These are phyloP conservation scores for Anastatica hierochuntica DNA, from an alignment of 345 rosid genomes.

Conservation along the genomic window DNA sequence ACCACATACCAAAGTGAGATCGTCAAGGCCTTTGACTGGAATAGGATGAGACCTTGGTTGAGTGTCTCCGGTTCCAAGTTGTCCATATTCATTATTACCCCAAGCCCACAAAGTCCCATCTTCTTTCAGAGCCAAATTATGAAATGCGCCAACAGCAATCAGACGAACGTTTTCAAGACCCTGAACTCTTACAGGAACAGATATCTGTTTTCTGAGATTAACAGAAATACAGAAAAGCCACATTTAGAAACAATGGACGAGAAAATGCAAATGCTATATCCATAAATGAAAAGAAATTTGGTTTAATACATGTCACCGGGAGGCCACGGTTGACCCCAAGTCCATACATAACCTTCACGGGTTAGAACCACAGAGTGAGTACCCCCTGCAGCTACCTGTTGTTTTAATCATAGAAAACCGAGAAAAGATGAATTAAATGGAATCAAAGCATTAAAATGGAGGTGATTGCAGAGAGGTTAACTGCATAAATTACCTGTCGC, in stretches of 20 bases:
- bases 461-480: constrained; percentile 1
- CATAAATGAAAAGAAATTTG: neutral
- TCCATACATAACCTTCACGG: constrained; percentile 85
- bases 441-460: neutral
- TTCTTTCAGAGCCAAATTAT: constrained; percentile 91
- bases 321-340: constrained; percentile 99
- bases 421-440: neutral
- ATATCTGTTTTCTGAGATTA: constrained; percentile 80
- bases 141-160: constrained; percentile 97
- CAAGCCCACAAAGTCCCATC: constrained; percentile 95
- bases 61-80: constrained; percentile 99
- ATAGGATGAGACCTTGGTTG: constrained; percentile 97
- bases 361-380: constrained; percentile 98
- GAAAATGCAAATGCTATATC: neutral
- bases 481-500: constrained; percentile 49
- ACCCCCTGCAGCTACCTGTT: constrained; percentile 97
- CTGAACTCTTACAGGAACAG: constrained; percentile 92
- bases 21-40: constrained; percentile 78
- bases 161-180: constrained; percentile 84
- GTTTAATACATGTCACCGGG: constrained; percentile 90
- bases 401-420: neutral
- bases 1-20: constrained; percentile 67
- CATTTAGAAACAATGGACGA: constrained; percentile 1
- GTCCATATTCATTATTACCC: constrained; percentile 99
- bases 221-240: neutral